Evolutionary conservation across 2,329 filamentous ascomycete genomes (phyloP).

Genomic region (Pestalotiopsis sp.): DNA sequence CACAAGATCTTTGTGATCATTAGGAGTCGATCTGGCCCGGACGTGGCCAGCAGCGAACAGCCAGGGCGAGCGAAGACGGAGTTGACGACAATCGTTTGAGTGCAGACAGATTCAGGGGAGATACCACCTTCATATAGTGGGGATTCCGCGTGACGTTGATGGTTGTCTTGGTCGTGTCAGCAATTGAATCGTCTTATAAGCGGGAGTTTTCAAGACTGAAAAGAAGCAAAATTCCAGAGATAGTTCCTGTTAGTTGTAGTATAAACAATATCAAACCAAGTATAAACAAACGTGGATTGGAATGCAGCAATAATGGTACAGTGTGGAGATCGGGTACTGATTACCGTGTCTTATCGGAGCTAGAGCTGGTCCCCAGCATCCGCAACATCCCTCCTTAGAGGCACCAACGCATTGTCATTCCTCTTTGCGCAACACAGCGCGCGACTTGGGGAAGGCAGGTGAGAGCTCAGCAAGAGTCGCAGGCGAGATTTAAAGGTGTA

Average conservation of each 20-base stretch:
- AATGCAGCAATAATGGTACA: background rate
- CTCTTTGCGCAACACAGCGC: background rate
- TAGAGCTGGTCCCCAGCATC: background rate
- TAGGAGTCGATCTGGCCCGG: background rate
- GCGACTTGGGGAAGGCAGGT: background rate
- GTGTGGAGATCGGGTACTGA: background rate
- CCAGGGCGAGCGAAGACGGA: background rate
- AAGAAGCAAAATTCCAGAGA: no score
- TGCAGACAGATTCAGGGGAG: background rate
- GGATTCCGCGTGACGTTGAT: no score
- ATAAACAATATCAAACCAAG: no score
- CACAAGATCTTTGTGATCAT: background rate
- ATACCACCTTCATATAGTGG: no score
- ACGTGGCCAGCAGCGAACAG: background rate
- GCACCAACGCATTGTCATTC: background rate
- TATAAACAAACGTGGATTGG: background rate
- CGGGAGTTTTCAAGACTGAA: no score
- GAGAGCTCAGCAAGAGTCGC: background rate
- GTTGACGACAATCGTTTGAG: background rate
- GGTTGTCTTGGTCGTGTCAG: no score
- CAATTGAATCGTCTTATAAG: no score
- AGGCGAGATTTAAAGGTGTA: no score
- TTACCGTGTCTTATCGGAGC: conserved; percentile 1
- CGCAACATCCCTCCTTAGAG: background rate
- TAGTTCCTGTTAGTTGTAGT: no score